phyloP scores from a whole-genome alignment of 2,329 filamentous ascomycete species.

The Exophiala mesophila region DNA sequence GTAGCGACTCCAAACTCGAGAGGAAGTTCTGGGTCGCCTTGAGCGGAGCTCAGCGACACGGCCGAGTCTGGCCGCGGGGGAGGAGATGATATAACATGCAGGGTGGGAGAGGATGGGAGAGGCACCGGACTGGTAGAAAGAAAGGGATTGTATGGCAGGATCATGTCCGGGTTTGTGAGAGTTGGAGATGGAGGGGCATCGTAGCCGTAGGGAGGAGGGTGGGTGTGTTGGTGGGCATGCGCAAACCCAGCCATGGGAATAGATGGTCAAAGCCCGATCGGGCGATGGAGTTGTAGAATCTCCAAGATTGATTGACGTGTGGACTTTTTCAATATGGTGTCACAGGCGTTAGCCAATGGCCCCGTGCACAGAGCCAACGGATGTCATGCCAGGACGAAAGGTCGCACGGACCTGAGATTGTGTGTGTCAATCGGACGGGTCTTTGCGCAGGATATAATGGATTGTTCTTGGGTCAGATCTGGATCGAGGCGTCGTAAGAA shows the following conservation, averaged over 20 bases:
- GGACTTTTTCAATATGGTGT: neutral
- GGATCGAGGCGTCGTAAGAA: no score
- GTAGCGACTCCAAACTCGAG: constrained; percentile 21
- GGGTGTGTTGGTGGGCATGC: constrained; percentile 14
- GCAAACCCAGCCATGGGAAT: constrained; percentile 8
- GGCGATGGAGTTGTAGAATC: neutral
- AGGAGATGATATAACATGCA: constrained; percentile 7
- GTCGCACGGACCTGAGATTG: no score
- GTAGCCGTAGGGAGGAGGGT: constrained; percentile 17
- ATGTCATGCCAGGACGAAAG: neutral
- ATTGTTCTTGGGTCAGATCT: no score
- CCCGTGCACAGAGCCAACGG: neutral
- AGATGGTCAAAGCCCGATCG: neutral
- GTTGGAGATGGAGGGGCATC: constrained; percentile 67
- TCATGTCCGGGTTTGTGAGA: constrained; percentile 91
- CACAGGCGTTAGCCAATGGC: neutral
- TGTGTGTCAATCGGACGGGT: no score
- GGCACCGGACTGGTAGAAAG: constrained; percentile 13
- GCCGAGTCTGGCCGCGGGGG: constrained; percentile 14
- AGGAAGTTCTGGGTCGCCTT: constrained; percentile 6
- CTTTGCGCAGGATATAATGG: no score
- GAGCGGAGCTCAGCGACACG: constrained; percentile 10
- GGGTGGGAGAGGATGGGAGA: constrained; percentile 15
- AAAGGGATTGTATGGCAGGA: constrained; percentile 55
- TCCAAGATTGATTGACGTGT: neutral